These are phyloP conservation scores for Fomitopsis schrenkii DNA, from an alignment of 1,284 basidiomycete genomes.

Conservation along the genomic window DNA sequence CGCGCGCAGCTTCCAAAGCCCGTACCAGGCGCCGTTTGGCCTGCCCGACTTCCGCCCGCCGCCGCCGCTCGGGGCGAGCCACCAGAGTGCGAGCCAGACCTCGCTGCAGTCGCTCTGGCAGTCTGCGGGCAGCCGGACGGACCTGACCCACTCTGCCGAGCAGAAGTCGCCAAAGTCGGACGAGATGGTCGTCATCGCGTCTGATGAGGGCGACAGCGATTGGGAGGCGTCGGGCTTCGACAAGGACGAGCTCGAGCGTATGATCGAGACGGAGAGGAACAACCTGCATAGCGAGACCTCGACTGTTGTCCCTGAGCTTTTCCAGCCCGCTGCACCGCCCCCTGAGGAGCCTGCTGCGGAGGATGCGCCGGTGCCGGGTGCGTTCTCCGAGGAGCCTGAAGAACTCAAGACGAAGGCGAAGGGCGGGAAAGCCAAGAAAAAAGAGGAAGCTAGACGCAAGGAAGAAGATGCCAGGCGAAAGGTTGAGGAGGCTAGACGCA, in stretches of 20 bases:
- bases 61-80: not conserved
- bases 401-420: constrained; percentile 1
- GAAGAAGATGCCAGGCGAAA: constrained; percentile 2
- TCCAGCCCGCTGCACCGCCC: not conserved
- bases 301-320: not conserved
- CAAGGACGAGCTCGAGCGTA: constrained; percentile 3
- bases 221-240: constrained; percentile 8
- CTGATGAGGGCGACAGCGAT: constrained; percentile 8
- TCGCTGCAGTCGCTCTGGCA: not conserved
- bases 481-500: not conserved
- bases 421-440: not conserved
- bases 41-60: not conserved
- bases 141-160: not conserved
- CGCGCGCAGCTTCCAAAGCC: not conserved
- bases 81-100: not conserved
- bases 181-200: constrained; percentile 3
- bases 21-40: not conserved
- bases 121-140: not conserved
- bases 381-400: constrained; percentile 1
- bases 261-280: constrained; percentile 4
- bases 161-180: constrained; percentile 3
- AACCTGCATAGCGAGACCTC: not conserved
- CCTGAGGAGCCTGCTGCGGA: not conserved
- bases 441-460: constrained; percentile 2
- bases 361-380: not conserved